Base-by-base conservation (phyloP, 2,329 filamentous ascomycete species). In the Cladorrhinum sp. region DNA sequence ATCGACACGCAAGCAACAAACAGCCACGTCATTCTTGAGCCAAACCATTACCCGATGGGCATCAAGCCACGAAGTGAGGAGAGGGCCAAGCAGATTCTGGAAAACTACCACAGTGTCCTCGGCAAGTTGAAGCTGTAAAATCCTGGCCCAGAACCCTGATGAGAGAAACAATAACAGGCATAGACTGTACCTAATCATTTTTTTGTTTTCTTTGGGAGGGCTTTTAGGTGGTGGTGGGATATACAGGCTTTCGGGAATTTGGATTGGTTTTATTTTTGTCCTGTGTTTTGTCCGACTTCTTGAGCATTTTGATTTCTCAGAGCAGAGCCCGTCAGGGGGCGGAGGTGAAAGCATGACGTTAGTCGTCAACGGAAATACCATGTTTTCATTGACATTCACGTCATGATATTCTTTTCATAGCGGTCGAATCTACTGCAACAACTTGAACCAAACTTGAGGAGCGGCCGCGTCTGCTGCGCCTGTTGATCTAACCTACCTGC, bases 21-120 rank as follows among this genome's bases (percentile, higher is more conserved):
- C 68, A 76, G 76, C 55, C 79, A 81, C 64, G 79, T 82, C 60
- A 83, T 84, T 62, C 72, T 83, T 10, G 81, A 84, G 71, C 80
- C 80, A 7, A 62, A 71, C 57, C 74, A 75, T 3, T 83, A 79
- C 67, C 74, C 77, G 45, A 77, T 81, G 68, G 74, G 76, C 41
- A 75, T 82, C 64, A 71, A 69, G 62, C 73, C 76, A 1, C 70
- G 80, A 41, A 78, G 73, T 52, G 66, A 71, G n/a, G 71, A 75
- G 63, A 74, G 75, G 53, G 74, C 74, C 1, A 65, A 67, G 48
- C 64, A 68, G 32, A 74, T 82, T 7, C 64, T 80, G 38, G 60
- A 62, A 20, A 62, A 65, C 20, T 68, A 67, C 50, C 57, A 57
- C 16, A 29, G 29, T 25, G 65, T 67, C 6, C 29, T 63, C 16